phyloP scores from a whole-genome alignment of 2,329 filamentous ascomycete genomes.

The Ophiostoma perfectum region DNA sequence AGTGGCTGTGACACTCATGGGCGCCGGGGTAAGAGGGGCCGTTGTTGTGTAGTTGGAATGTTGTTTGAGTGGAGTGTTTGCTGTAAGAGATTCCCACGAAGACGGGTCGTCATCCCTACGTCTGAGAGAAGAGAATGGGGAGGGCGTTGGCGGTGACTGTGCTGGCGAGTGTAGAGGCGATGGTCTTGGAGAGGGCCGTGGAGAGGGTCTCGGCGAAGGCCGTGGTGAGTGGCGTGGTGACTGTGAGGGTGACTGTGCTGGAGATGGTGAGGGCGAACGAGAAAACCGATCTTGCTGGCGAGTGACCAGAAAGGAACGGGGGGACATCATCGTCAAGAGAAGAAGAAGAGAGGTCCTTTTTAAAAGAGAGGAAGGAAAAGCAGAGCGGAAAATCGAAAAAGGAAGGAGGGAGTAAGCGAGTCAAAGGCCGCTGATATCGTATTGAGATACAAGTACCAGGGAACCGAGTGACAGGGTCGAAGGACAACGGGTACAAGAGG shows the following conservation, averaged over 20 bases:
- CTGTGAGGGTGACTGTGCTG: slow-evolving; percentile 16
- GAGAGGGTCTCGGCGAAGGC: slow-evolving; percentile 11
- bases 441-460: too few species aligned
- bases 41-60: not conserved
- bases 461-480: not conserved
- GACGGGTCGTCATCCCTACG: slow-evolving; percentile 9
- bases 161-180: slow-evolving; percentile 17
- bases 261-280: slow-evolving; percentile 28
- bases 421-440: slow-evolving; percentile 5
- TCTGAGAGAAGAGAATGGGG: not conserved
- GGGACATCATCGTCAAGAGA: slow-evolving; percentile 34
- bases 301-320: slow-evolving; percentile 38
- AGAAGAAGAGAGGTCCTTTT: slow-evolving; percentile 6
- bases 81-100: not conserved
- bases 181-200: slow-evolving; percentile 1
- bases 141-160: slow-evolving; percentile 15
- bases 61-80: not conserved
- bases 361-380: not conserved
- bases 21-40: not conserved
- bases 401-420: not conserved
- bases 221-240: slow-evolving; percentile 14
- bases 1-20: slow-evolving; percentile 11
- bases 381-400: not conserved
- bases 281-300: slow-evolving; percentile 32
- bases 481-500: not conserved